phyloP scores from a whole-genome alignment of 768 basidiomycete genomes.

The Zangia roseola region DNA sequence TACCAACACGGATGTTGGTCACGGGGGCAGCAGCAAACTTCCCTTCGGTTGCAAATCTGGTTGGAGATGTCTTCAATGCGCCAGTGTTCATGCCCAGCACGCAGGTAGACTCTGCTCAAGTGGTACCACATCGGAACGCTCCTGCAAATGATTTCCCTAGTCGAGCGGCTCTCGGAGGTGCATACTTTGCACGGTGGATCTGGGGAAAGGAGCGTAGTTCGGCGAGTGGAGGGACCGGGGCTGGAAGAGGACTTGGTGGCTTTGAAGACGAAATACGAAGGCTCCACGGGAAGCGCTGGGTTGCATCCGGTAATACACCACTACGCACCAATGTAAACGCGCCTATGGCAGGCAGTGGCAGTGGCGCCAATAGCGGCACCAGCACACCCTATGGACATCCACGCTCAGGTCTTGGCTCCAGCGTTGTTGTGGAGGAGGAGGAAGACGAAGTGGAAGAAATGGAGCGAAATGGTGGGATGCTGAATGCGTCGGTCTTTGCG shows the following conservation, averaged over 20 bases:
- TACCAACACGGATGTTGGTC: slow-evolving; percentile 66
- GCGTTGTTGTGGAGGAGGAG: slow-evolving; percentile 67
- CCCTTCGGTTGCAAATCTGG: slow-evolving; percentile 75
- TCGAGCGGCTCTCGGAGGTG: slow-evolving; percentile 68
- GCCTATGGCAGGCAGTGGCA: slow-evolving; percentile 36
- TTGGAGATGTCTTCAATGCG: slow-evolving; percentile 82
- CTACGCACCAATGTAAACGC: slow-evolving; percentile 61
- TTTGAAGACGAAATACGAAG: slow-evolving; percentile 82
- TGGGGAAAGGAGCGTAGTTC: slow-evolving; percentile 65
- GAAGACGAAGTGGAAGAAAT: slow-evolving; percentile 69
- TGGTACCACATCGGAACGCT: slow-evolving; percentile 67
- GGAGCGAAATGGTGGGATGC: slow-evolving; percentile 37
- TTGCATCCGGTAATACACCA: slow-evolving; percentile 56
- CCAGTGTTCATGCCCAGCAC: slow-evolving; percentile 72
- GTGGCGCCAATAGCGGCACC: slow-evolving; percentile 60
- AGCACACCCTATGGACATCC: slow-evolving; percentile 65
- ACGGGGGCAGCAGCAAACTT: slow-evolving; percentile 85
- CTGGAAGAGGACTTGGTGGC: slow-evolving; percentile 45
- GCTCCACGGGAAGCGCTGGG: slow-evolving; percentile 73
- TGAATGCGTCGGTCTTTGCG: slow-evolving; percentile 32
- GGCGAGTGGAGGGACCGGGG: slow-evolving; percentile 28
- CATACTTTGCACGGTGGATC: slow-evolving; percentile 83
- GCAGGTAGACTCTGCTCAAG: slow-evolving; percentile 76
- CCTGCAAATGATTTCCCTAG: slow-evolving; percentile 69
- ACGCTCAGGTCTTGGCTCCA: slow-evolving; percentile 50